phyloP scores from a whole-genome alignment of 345 rosid species.

The Stellera chamaejasme region DNA sequence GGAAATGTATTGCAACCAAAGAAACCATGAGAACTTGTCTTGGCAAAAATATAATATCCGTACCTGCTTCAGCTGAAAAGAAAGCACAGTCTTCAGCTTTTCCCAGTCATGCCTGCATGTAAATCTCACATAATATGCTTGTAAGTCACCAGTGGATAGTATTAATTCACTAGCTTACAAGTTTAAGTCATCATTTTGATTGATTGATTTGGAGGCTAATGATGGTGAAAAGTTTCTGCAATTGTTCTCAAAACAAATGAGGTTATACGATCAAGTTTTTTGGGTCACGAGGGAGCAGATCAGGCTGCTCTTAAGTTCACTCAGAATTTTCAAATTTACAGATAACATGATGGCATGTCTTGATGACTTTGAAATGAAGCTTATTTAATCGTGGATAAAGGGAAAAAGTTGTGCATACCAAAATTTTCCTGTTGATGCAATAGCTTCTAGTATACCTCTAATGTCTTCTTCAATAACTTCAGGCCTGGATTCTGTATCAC shows the following conservation, averaged over 20 bases:
- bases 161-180: no score
- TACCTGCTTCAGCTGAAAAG: conserved; percentile 96
- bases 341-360: no score
- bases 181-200: no score
- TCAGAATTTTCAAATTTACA: no score
- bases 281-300: no score
- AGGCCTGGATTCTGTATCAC: conserved; percentile 25
- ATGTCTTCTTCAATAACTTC: conserved; percentile 38
- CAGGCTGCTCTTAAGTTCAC: no score
- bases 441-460: conserved; percentile 39
- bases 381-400: not conserved
- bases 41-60: conserved; percentile 18
- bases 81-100: conserved; percentile 62
- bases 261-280: no score
- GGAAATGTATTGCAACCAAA: not conserved
- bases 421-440: conserved; percentile 73
- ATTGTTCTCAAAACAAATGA: no score
- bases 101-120: conserved; percentile 77
- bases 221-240: no score
- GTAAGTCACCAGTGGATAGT: no score
- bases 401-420: conserved; percentile 28
- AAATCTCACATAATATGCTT: not conserved
- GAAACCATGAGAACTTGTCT: not conserved
- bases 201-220: no score
- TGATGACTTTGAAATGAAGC: no score